Conservation (phyloP, 345 rosid genomes). For the Eucalyptus camaldulensis region DNA sequence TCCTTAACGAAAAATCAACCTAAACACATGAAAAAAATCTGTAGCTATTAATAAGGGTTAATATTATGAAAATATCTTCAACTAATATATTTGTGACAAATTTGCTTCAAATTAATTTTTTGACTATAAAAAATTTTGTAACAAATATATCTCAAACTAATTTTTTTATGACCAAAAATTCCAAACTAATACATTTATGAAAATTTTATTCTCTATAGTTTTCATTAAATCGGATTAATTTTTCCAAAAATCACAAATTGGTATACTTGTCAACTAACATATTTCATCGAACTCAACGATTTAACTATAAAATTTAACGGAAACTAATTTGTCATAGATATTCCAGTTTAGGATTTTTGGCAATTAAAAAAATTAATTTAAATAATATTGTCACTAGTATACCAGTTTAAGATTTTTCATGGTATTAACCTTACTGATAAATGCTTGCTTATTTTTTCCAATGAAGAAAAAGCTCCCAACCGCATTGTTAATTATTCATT, state of each 20-base stretch:
- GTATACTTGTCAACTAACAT: too few species aligned
- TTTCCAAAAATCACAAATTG: accelerated
- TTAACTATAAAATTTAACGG: accelerated
- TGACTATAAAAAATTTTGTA: too few species aligned
- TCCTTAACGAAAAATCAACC: background rate
- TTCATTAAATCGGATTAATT: too few species aligned
- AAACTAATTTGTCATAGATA: too few species aligned
- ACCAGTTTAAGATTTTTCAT: accelerated
- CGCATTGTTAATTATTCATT: background rate
- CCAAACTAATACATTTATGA: accelerated
- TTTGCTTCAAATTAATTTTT: too few species aligned
- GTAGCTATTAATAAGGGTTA: too few species aligned
- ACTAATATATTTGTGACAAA: accelerated
- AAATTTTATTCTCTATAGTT: too few species aligned
- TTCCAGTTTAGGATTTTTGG: accelerated
- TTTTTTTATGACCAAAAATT: accelerated
- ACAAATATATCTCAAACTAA: accelerated
- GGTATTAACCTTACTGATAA: too few species aligned
- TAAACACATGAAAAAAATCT: too few species aligned
- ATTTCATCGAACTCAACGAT: too few species aligned
- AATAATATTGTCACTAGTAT: too few species aligned
- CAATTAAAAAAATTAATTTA: too few species aligned
- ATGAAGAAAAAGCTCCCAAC: background rate
- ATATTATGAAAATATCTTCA: accelerated
- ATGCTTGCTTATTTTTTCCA: background rate